Conservation (phyloP, 2,329 filamentous ascomycete genomes). For the Venturia effusa region DNA sequence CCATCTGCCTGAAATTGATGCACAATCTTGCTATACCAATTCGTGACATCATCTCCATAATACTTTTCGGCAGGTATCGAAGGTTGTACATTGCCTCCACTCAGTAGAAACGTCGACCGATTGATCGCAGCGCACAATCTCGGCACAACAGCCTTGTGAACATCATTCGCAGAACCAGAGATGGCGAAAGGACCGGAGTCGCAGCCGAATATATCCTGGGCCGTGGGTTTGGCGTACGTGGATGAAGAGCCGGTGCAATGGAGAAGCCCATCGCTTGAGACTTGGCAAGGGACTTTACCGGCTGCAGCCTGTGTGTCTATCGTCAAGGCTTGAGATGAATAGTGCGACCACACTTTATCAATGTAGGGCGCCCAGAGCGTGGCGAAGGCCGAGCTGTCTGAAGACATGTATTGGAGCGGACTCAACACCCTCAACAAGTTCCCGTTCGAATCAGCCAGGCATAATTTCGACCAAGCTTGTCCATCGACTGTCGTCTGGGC, state of each 20-base stretch:
- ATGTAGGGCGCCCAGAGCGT: neutral
- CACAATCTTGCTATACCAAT: constrained; percentile 57
- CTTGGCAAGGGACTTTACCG: neutral
- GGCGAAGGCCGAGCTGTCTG: neutral
- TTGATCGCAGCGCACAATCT: constrained; percentile 68
- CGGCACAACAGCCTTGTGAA: constrained; percentile 51
- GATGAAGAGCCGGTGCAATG: neutral
- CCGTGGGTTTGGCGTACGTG: neutral
- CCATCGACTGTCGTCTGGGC: neutral
- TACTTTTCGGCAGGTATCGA: constrained; percentile 35
- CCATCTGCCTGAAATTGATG: constrained; percentile 49
- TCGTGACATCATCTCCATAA: constrained; percentile 46
- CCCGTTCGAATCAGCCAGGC: neutral
- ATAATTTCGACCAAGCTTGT: neutral
- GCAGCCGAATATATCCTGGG: neutral
- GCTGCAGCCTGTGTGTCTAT: neutral
- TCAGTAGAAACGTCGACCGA: constrained; percentile 51
- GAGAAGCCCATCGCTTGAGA: neutral
- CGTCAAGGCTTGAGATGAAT: neutral
- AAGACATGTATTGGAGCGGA: neutral
- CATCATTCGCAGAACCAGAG: constrained; percentile 21
- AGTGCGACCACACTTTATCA: neutral
- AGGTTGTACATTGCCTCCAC: neutral
- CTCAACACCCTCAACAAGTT: neutral
- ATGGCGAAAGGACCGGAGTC: neutral